These are phyloP conservation scores for Cytospora schulzeri DNA, from an alignment of 2,329 filamentous ascomycete species.

Conservation along the genomic window DNA sequence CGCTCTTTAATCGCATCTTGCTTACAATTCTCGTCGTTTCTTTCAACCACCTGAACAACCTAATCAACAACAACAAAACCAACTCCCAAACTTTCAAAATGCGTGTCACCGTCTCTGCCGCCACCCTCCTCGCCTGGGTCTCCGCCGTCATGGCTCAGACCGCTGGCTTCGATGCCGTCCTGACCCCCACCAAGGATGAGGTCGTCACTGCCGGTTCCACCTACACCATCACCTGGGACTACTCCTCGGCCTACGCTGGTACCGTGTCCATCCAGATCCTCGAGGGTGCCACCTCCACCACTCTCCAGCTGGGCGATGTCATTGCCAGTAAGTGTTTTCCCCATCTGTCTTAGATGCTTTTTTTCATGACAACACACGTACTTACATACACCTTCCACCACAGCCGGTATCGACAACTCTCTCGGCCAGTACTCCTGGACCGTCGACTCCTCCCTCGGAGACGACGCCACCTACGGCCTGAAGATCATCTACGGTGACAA, in stretches of 20 bases:
- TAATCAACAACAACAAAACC: slow-evolving; percentile 35
- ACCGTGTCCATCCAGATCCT: slow-evolving; percentile 57
- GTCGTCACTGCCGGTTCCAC: slow-evolving; percentile 50
- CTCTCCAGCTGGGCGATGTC: slow-evolving; percentile 44
- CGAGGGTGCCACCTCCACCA: slow-evolving; percentile 49
- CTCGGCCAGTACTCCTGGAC: slow-evolving; percentile 53
- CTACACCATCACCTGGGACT: slow-evolving; percentile 55
- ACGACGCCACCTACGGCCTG: slow-evolving; percentile 58
- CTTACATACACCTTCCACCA: neutral
- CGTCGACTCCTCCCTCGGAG: slow-evolving; percentile 49
- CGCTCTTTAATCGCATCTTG: slow-evolving; percentile 20
- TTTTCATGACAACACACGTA: neutral
- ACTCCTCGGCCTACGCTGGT: slow-evolving; percentile 44
- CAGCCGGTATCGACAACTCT: slow-evolving; percentile 52
- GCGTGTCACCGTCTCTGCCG: slow-evolving; percentile 52
- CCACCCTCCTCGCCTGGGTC: slow-evolving; percentile 55
- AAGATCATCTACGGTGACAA: slow-evolving; percentile 50
- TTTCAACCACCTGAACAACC: slow-evolving; percentile 10
- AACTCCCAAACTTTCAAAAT: slow-evolving; percentile 65
- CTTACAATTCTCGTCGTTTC: neutral
- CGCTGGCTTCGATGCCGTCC: slow-evolving; percentile 57
- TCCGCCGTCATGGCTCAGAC: slow-evolving; percentile 56
- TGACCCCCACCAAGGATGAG: slow-evolving; percentile 47
- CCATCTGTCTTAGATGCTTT: too few species aligned
- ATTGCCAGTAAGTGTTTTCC: slow-evolving; percentile 61